A percentile compares a stretch with the other conserved stretches of the same genome.
Evolutionary conservation across 2,329 filamentous ascomycete species (phyloP).

Genomic region (Diplodia sapinea): DNA sequence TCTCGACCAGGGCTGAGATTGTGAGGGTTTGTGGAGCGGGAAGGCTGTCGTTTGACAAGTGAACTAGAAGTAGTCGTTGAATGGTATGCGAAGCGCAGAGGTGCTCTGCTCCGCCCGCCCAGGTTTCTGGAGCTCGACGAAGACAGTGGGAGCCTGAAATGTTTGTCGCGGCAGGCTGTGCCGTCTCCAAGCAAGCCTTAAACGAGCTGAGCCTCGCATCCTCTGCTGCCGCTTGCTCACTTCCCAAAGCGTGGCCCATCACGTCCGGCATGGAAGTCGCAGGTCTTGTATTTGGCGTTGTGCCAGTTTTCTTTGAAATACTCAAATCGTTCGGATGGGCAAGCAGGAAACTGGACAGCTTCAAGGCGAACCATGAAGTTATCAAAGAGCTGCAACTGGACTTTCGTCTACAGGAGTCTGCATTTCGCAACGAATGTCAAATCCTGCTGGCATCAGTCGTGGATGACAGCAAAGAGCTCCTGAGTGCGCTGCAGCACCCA

Average conservation of each 20-base stretch:
- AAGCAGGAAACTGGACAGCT: background rate
- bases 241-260: background rate
- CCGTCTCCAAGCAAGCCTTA: background rate
- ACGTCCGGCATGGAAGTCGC: slow-evolving; percentile 39
- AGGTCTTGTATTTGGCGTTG: slow-evolving; percentile 37
- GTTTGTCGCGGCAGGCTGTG: no score
- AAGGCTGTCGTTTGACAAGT: no score
- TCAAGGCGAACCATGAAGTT: background rate
- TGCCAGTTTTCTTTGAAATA: slow-evolving; percentile 36
- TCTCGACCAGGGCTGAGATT: background rate
- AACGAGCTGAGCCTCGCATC: background rate
- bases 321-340: no score
- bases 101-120: no score
- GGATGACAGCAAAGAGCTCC: no score
- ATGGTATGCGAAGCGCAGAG: no score
- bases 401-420: background rate
- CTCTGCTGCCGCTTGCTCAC: no score
- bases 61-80: no score
- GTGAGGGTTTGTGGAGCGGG: background rate
- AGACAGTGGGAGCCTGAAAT: no score
- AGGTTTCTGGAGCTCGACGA: no score
- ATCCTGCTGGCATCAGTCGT: no score
- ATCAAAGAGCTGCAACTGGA: background rate
- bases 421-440: background rate
- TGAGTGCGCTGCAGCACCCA: background rate